Percentiles rank a stretch among this genome's conserved stretches.
These are phyloP conservation scores for Podaxis rugospora DNA, from an alignment of 768 basidiomycete genomes.

Conservation along the genomic window DNA sequence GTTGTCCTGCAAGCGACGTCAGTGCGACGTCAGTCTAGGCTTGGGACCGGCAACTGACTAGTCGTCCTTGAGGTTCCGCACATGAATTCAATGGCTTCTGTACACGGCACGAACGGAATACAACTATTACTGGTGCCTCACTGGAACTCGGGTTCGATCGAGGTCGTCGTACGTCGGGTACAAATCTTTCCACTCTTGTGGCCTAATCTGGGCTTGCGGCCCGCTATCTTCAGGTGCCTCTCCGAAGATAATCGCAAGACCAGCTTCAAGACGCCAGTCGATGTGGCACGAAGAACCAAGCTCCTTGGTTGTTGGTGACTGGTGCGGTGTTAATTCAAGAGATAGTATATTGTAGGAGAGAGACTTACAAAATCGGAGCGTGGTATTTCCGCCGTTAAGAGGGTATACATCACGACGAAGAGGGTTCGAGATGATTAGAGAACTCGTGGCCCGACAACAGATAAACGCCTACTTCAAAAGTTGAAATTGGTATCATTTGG, in stretches of 20 bases:
- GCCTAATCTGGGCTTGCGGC: constrained; percentile 21
- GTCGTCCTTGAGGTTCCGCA: constrained; percentile 5
- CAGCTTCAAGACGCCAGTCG: constrained; percentile 35
- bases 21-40: constrained; percentile 22
- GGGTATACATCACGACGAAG: constrained; percentile 16
- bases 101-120: neutral
- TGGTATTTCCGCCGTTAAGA: constrained; percentile 12
- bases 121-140: neutral
- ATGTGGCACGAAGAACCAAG: constrained; percentile 19
- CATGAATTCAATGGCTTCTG: constrained; percentile 33
- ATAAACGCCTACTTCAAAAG: constrained; percentile 2
- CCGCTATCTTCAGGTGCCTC: constrained; percentile 26
- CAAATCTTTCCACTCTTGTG: constrained; percentile 17
- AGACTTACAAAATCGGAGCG: constrained; percentile 11
- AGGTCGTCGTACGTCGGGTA: constrained; percentile 16
- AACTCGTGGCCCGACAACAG: neutral
- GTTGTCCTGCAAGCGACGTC: constrained; percentile 29
- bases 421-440: constrained; percentile 2
- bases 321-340: neutral
- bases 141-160: constrained; percentile 15
- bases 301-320: constrained; percentile 17
- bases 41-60: neutral
- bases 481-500: constrained; percentile 4
- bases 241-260: constrained; percentile 34
- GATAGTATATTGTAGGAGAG: neutral